Conservation (phyloP, 2,329 filamentous ascomycete species). For the Pseudocercospora vitis region DNA sequence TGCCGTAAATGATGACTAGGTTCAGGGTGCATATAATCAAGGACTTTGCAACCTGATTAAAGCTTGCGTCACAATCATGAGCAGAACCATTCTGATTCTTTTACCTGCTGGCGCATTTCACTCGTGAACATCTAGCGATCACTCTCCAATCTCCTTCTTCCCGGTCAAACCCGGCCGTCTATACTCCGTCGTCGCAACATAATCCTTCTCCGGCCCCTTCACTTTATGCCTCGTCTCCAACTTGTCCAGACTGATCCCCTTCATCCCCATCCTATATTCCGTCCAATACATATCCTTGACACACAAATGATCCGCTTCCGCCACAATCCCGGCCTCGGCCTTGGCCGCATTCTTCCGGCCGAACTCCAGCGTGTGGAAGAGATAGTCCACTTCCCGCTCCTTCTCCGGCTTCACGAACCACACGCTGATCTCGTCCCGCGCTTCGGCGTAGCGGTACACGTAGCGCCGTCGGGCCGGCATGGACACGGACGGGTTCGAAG, state of each 20-base stretch:
- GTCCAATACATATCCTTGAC: constrained; percentile 70
- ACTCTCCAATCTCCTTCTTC: no score
- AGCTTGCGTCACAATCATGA: no score
- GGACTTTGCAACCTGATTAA: no score
- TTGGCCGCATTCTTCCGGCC: constrained; percentile 36
- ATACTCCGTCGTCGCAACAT: constrained; percentile 49
- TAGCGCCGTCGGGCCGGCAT: constrained; percentile 67
- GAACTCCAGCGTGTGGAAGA: constrained; percentile 72
- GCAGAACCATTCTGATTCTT: no score
- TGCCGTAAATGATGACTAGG: no score
- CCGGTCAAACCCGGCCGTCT: constrained; percentile 18
- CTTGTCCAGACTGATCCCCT: constrained; percentile 56
- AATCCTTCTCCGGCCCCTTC: constrained; percentile 72
- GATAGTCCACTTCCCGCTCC: constrained; percentile 62
- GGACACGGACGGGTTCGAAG: constrained; percentile 28
- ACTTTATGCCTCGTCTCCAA: constrained; percentile 67
- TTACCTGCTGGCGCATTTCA: no score
- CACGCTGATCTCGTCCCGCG: constrained; percentile 61
- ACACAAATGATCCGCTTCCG: constrained; percentile 67
- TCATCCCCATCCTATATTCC: constrained; percentile 63
- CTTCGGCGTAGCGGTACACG: constrained; percentile 68
- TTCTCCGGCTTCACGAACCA: constrained; percentile 71
- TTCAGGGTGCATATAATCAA: no score
- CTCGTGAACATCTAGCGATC: no score
- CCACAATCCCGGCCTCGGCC: constrained; percentile 50